Evolutionary conservation across 2,329 filamentous ascomycete species (phyloP).

Genomic region (Fusarium setosum): DNA sequence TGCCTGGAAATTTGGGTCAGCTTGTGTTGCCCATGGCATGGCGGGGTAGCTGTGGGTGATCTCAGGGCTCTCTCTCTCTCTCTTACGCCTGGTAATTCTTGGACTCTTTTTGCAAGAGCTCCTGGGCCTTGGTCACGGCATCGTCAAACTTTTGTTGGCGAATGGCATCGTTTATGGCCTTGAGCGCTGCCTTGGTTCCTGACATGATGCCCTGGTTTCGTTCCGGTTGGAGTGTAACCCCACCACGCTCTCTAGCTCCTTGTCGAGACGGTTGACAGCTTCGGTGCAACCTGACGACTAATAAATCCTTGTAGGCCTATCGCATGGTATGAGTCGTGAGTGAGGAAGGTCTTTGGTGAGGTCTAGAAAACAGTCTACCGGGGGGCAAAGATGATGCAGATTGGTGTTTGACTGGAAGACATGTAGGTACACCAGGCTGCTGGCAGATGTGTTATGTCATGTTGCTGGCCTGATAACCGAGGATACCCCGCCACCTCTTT

Average conservation of each 20-base stretch:
- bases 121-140: slow-evolving; percentile 75
- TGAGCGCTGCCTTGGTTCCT: slow-evolving; percentile 77
- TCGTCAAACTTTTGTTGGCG: slow-evolving; percentile 83
- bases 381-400: no score
- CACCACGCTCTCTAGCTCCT: slow-evolving; percentile 25
- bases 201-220: slow-evolving; percentile 55
- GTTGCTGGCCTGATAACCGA: no score
- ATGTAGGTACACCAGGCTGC: no score
- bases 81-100: slow-evolving; percentile 84
- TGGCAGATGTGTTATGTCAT: no score
- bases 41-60: slow-evolving; percentile 16
- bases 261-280: background rate
- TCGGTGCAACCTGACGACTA: background rate
- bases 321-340: no score
- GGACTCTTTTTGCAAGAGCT: slow-evolving; percentile 77
- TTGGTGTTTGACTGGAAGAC: no score
- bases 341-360: no score
- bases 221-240: slow-evolving; percentile 29
- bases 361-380: no score
- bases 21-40: slow-evolving; percentile 7
- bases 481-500: no score
- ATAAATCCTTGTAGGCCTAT: background rate
- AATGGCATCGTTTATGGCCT: slow-evolving; percentile 82
- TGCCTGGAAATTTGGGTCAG: slow-evolving; percentile 60
- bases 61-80: slow-evolving; percentile 40